A percentile compares a stretch with the other conserved stretches of the same genome.
phyloP scores from a whole-genome alignment of 2,329 filamentous ascomycete genomes.

The Colletotrichum trifolii region DNA sequence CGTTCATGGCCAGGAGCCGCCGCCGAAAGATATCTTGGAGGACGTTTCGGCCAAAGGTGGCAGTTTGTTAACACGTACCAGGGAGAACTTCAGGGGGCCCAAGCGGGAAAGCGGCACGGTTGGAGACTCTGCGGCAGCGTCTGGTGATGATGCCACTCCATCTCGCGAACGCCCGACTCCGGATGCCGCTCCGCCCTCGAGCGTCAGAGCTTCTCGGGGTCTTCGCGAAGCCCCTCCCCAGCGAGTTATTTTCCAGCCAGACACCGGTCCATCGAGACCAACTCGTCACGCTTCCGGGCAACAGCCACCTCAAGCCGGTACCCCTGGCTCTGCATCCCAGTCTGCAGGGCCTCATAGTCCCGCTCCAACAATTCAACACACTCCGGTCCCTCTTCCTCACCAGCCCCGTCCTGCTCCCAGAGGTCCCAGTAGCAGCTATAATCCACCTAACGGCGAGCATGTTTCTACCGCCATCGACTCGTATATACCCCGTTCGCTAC shows the following conservation, averaged over 20 bases:
- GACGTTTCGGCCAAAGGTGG: conserved; percentile 88
- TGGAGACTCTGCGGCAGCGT: conserved; percentile 33
- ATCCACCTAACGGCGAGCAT: conserved; percentile 66
- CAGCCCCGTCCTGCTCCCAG: conserved; percentile 46
- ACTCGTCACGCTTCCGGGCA: conserved; percentile 64
- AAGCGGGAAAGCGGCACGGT: conserved; percentile 52
- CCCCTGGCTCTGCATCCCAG: conserved; percentile 38
- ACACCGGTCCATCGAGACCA: conserved; percentile 73
- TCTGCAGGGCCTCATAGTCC: conserved; percentile 40
- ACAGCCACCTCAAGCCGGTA: conserved; percentile 39
- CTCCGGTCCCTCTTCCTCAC: conserved; percentile 41
- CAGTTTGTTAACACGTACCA: conserved; percentile 79
- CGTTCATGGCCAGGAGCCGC: conserved; percentile 82
- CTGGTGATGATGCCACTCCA: conserved; percentile 57
- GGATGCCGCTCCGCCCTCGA: conserved; percentile 61
- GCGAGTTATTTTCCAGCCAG: conserved; percentile 85
- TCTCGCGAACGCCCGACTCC: conserved; percentile 62
- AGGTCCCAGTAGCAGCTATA: conserved; percentile 59
- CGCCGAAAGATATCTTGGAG: conserved; percentile 88
- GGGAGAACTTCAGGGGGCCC: conserved; percentile 75
- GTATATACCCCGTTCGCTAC: conserved; percentile 47
- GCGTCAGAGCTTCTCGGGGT: conserved; percentile 69
- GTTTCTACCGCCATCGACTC: conserved; percentile 71
- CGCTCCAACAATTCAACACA: conserved; percentile 42
- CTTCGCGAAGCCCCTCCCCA: conserved; percentile 87